Conservation (phyloP, 176 grass and related monocot genomes). For the Alopecurus myosuroides region DNA sequence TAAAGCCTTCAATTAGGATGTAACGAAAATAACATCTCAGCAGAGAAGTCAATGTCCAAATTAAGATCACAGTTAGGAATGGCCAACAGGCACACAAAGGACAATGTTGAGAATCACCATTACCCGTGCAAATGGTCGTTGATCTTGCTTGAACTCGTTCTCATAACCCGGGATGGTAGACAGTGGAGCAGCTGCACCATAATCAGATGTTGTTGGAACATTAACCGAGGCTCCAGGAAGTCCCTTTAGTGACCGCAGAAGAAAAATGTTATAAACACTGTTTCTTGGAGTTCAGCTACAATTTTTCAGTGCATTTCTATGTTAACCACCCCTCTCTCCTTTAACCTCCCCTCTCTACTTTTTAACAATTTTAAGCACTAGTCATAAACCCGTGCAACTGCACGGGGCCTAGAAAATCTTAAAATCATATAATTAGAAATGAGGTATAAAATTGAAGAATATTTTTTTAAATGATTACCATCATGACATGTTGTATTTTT, state of each 20-base stretch:
- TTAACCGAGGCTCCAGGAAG: constrained; percentile 67
- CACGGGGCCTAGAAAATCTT: no score
- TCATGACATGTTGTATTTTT: no score
- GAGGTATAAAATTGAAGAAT: no score
- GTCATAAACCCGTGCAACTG: no score
- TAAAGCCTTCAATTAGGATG: neutral
- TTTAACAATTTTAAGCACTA: no score
- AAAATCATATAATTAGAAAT: no score
- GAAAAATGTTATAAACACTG: constrained; percentile 16
- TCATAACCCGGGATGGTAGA: constrained; percentile 81
- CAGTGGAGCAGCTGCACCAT: constrained; percentile 48
- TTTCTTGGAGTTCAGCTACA: constrained; percentile 8
- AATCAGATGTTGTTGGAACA: constrained; percentile 60
- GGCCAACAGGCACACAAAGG: constrained; percentile 12
- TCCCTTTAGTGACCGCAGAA: constrained; percentile 69
- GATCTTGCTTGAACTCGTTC: constrained; percentile 71
- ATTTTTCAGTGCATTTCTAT: constrained; percentile 3
- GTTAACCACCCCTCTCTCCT: neutral
- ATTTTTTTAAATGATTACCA: no score
- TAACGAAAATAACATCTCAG: neutral
- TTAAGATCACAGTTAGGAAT: constrained; percentile 21
- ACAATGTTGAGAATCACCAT: constrained; percentile 17
- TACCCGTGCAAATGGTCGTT: constrained; percentile 49
- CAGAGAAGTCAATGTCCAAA: neutral
- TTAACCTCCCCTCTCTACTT: no score